Evolutionary conservation across 306 rosid genomes (phyloP), one percentile per base, ranked within the genome.

Genomic region (Dryas drummondii): DNA sequence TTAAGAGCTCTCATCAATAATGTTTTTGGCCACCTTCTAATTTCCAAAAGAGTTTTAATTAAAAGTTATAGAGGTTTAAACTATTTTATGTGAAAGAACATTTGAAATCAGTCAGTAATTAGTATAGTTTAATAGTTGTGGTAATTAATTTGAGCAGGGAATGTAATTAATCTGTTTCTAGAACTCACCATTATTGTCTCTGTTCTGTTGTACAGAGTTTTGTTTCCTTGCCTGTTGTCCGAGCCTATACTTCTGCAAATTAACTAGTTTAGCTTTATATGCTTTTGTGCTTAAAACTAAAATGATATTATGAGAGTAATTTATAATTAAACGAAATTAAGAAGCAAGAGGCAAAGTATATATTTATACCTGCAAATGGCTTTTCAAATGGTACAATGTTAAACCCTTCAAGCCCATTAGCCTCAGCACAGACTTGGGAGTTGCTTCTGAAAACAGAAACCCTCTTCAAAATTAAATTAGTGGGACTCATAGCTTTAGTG

Each of bases 381-480:
- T 94, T 90, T 94, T 94, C 93, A 90, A 82, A 85, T 94, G 99
- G 82, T 92, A 92, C 63, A 94, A 77, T 77, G 99, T 94, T 87
- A 94, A 86, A 42, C 99, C 99, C 81, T 90, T 94, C 82, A 92
- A 81, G 17, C 99, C 92, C 99, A 94, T 94, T 76, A 90, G 72
- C 82, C 97, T 92, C 86, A 86, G 82, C 45, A 94, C 93, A 68
- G 98, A 84, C 81, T 92, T 94, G 17, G 99, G 99, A 81, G 98
- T 92, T 37, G 99, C 99, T 79, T 90, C 99, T 94, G 88, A 75
- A 75, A 79, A 79, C 37, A 41, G 61, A 74, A 61, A 53, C 16
- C 3, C 45, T 57, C 57, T 70, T 70, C 12, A 45, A 22, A 56
- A 65, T 48, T 55, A 45, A 22, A 75, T 42, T 64, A 51, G 17